These are phyloP conservation scores for Mycocentrospora acerina DNA, from an alignment of 2,329 filamentous ascomycete genomes.

Conservation along the genomic window DNA sequence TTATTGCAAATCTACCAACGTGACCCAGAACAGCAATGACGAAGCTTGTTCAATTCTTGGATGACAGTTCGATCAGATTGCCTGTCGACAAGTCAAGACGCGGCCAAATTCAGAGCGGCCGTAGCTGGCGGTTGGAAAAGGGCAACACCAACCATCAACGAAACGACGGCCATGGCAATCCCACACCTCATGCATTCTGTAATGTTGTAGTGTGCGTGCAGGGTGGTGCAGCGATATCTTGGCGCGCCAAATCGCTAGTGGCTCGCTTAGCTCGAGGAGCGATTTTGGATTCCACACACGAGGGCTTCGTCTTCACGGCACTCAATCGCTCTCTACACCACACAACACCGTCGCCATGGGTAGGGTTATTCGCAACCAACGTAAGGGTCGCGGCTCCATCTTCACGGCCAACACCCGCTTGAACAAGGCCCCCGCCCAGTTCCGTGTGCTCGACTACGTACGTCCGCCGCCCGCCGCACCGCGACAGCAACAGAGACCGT, in stretches of 20 bases:
- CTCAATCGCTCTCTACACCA: constrained; percentile 11
- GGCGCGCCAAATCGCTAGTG: neutral
- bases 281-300: neutral
- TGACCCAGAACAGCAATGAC: too few relatives aligned
- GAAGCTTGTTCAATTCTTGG: too few relatives aligned
- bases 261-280: neutral
- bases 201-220: too few relatives aligned
- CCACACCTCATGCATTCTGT: too few relatives aligned
- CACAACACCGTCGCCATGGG: constrained; percentile 51
- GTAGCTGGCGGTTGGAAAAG: too few relatives aligned
- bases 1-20: too few relatives aligned
- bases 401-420: constrained; percentile 69
- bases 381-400: constrained; percentile 70
- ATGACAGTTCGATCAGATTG: too few relatives aligned
- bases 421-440: constrained; percentile 93
- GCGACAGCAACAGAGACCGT: constrained; percentile 15
- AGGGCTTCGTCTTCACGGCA: neutral
- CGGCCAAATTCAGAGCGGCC: too few relatives aligned
- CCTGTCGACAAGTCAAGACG: too few relatives aligned
- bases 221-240: neutral
- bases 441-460: constrained; percentile 91
- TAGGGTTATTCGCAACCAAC: constrained; percentile 77
- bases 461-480: constrained; percentile 28
- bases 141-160: too few relatives aligned
- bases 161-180: too few relatives aligned